A percentile compares a stretch with the other conserved stretches of the same genome.
These are phyloP conservation scores for Calendula officinalis DNA, from an alignment of 129 eudicot genomes.

Conservation along the genomic window DNA sequence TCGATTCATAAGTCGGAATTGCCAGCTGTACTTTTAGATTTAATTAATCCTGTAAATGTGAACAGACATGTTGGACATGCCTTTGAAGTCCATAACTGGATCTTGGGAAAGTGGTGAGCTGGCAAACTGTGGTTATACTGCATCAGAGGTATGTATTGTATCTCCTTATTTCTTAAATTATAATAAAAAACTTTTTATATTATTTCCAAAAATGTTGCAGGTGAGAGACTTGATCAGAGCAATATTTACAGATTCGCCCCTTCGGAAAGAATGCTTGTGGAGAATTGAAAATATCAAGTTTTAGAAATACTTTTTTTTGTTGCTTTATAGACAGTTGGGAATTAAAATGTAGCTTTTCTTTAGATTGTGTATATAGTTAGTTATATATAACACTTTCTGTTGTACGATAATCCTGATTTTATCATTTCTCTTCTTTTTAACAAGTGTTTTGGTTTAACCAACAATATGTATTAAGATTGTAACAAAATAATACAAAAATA, in stretches of 20 bases:
- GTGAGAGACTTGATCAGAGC: constrained; percentile 78
- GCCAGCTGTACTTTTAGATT: neutral
- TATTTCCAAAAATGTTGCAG: constrained; percentile 35
- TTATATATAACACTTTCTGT: constrained; percentile 11
- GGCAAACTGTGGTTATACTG: constrained; percentile 52
- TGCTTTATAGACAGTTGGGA: neutral
- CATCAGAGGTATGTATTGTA: constrained; percentile 54
- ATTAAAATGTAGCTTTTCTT: constrained; percentile 22
- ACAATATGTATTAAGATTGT: too few relatives aligned
- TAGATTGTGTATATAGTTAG: constrained; percentile 19
- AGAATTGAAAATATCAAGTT: constrained; percentile 49
- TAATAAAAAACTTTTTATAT: neutral
- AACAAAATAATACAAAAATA: too few relatives aligned
- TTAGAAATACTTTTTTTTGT: neutral
- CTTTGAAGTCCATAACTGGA: constrained; percentile 82
- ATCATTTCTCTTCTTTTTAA: neutral
- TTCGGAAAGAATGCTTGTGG: constrained; percentile 77
- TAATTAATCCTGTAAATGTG: neutral
- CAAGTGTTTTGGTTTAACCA: too few relatives aligned
- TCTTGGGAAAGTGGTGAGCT: constrained; percentile 94
- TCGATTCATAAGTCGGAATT: neutral
- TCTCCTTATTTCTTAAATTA: neutral
- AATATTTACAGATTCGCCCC: constrained; percentile 82
- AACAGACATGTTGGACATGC: constrained; percentile 89
- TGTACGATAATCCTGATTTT: constrained; percentile 13